Evolutionary conservation across 2,329 filamentous ascomycete genomes (phyloP), one percentile per base, ranked within the genome.

Genomic region (Xylariaceae sp.): DNA sequence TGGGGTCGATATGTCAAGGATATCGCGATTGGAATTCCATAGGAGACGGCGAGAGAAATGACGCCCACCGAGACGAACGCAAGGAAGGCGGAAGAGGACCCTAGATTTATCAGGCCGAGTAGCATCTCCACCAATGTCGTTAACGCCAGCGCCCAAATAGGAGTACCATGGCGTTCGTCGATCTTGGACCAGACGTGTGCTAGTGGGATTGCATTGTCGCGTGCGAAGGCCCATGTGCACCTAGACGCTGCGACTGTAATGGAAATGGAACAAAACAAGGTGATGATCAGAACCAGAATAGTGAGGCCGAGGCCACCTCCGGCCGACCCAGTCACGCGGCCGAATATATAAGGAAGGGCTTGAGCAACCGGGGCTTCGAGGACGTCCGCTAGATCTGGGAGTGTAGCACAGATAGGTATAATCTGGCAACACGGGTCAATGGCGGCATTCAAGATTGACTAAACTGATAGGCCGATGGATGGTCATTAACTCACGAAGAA

Each of bases 221-320:
- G 71, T 28, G 77, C 78, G 49, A 85, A 82, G 7, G 80, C 81
- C 66, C 82, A 78, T 2, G 78, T 83, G 59, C 79, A 83, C 29
- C 82, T 76, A 29, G 79, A 84, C 1, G 81, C 74, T 4, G 82
- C 79, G 9, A 83, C 82, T 3, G 81, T 83, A 58, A 83, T 83
- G 17, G 79, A 80, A 32, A 84, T 78, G 38, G 75, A 77, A 55
- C 77, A 80, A 55, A 79, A 71, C 34, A 81, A 56, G 15, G 73
- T 77, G 41, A 81, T 71, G 28, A 79, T 65, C 35, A 80, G 66
- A 24, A 81, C 64, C 2, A 78, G 73, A 2, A 77, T 53, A 15
- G 71, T 69, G 4, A 80, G 62, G 9, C 61, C 72, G 13, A 79
- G 68, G 7, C 73, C 71, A 18, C 71, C 74, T 9, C 65, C 73